phyloP scores from a whole-genome alignment of 2,329 filamentous ascomycete genomes.

The Alternaria tenuissima region DNA sequence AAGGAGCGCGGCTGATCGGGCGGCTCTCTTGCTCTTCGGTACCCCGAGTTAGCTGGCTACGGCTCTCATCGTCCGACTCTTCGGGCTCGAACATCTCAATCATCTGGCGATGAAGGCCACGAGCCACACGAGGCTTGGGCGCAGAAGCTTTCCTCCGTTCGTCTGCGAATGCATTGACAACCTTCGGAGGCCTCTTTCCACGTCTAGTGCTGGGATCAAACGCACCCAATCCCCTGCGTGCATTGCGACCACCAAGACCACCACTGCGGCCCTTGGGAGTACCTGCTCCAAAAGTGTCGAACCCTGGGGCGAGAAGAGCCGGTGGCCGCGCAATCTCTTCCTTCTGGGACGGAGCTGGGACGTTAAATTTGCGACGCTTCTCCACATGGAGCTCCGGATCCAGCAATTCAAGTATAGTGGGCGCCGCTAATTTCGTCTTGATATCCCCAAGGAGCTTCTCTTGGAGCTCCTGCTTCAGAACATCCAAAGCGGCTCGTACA shows the following conservation, averaged over 20 bases:
- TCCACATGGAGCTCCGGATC: conserved; percentile 80
- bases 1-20: conserved; percentile 74
- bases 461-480: conserved; percentile 79
- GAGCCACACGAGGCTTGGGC: conserved; percentile 66
- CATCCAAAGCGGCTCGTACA: conserved; percentile 81
- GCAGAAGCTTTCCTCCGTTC: conserved; percentile 68
- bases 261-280: conserved; percentile 65
- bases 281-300: conserved; percentile 68
- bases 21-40: conserved; percentile 88
- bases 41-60: conserved; percentile 72
- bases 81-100: conserved; percentile 79
- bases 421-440: conserved; percentile 84
- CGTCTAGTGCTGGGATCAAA: conserved; percentile 55
- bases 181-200: conserved; percentile 50
- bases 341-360: conserved; percentile 69
- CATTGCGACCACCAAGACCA: conserved; percentile 51
- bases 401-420: conserved; percentile 80
- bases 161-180: conserved; percentile 58
- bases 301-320: conserved; percentile 62
- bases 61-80: conserved; percentile 81
- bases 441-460: conserved; percentile 91
- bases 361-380: conserved; percentile 81
- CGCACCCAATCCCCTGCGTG: conserved; percentile 54
- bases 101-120: conserved; percentile 82
- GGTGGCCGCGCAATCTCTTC: conserved; percentile 66